phyloP scores from a whole-genome alignment of 2,329 filamentous ascomycete genomes.

The Nigrospora osmanthi region DNA sequence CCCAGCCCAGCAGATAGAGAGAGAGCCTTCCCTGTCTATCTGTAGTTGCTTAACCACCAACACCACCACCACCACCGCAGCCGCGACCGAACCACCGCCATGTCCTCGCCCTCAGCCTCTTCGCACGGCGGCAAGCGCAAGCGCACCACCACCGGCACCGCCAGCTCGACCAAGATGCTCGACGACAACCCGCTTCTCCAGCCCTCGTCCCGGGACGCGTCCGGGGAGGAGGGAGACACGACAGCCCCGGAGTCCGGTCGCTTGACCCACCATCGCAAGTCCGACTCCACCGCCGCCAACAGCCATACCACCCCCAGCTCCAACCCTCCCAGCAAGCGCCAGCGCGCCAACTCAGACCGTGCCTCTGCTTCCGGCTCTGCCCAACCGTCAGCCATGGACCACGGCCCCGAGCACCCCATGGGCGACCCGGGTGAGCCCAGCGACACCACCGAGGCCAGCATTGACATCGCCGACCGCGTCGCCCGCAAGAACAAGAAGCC shows the following conservation, averaged over 20 bases:
- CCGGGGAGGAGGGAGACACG: conserved; percentile 72
- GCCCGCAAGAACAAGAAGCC: conserved; percentile 45
- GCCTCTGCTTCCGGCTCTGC: conserved; percentile 29
- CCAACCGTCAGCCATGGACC: not conserved
- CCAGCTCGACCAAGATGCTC: conserved; percentile 36
- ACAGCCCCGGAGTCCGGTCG: conserved; percentile 53
- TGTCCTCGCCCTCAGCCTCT: conserved; percentile 53
- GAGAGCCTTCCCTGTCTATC: too few relatives aligned
- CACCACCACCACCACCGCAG: too few relatives aligned
- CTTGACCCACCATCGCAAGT: conserved; percentile 47
- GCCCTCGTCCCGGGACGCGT: conserved; percentile 74
- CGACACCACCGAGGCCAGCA: conserved; percentile 60
- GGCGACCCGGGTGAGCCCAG: conserved; percentile 61
- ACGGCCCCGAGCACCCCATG: conserved; percentile 13
- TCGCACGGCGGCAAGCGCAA: conserved; percentile 68
- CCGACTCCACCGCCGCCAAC: conserved; percentile 28
- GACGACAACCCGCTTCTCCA: conserved; percentile 54
- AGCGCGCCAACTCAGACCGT: conserved; percentile 58
- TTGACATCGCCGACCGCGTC: conserved; percentile 57
- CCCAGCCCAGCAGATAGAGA: too few relatives aligned
- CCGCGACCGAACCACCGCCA: conserved; percentile 20
- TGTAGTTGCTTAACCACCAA: too few relatives aligned
- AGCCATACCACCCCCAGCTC: conserved; percentile 23
- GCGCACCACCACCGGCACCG: conserved; percentile 51
- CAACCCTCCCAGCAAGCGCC: conserved; percentile 63